A percentile compares a stretch with the other conserved stretches of the same genome.
phyloP scores from a whole-genome alignment of 2,329 filamentous ascomycete genomes.

The Colletotrichum tabaci region DNA sequence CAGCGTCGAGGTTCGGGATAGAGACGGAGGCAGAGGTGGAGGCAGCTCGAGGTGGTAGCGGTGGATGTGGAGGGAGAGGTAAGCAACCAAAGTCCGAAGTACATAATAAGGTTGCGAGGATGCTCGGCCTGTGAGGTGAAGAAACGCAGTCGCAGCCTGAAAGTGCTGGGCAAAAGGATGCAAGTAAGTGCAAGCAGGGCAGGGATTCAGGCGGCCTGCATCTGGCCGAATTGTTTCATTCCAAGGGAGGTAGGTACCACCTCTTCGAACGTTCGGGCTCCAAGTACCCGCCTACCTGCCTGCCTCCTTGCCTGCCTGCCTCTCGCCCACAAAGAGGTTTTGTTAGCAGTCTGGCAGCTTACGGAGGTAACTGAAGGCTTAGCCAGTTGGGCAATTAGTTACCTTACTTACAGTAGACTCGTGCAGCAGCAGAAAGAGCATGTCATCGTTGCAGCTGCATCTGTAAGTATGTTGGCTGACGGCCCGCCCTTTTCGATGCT shows the following conservation, averaged over 20 bases:
- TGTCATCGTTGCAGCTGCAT: background rate
- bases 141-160: background rate
- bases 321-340: no score
- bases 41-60: background rate
- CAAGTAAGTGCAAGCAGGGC: background rate
- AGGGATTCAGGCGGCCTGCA: constrained; percentile 9
- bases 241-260: background rate
- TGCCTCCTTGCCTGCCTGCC: no score
- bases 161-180: background rate
- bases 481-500: constrained; percentile 1
- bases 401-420: no score
- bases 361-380: no score
- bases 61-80: background rate
- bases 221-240: constrained; percentile 9
- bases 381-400: no score
- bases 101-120: background rate
- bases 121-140: background rate
- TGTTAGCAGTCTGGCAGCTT: no score
- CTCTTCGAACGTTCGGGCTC: background rate
- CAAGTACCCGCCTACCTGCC: background rate
- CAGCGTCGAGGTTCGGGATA: background rate
- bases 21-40: background rate
- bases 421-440: background rate
- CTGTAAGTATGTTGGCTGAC: background rate
- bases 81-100: no score